Evolutionary conservation across 768 basidiomycete species (phyloP), one percentile per base, ranked within the genome.

Genomic region (Gelatoporia subvermispora): DNA sequence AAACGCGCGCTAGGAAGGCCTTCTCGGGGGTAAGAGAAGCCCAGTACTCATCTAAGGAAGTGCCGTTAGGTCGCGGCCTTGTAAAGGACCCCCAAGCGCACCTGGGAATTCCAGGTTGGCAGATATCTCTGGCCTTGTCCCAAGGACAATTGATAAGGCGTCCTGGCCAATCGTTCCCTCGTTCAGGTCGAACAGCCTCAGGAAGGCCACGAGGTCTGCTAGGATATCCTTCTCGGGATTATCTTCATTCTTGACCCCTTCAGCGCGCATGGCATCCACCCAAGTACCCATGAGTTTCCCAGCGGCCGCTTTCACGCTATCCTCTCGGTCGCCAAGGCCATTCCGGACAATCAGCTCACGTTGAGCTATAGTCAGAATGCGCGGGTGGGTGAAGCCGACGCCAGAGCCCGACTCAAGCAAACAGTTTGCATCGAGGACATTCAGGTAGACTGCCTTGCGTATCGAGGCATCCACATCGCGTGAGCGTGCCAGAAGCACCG

Each of bases 311-410:
- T 83, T 75, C 2, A 97, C 92, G 1, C 68, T 63, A 0, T 75
- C 70, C 50, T 96, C 92, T 22, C 95, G 79, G 66, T 97, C 95
- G 0, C 88, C 84, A 2, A 97, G 72, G 2, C 95, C 95, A 59
- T 88, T 82, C 17, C 78, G 76, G 2, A 95, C 80, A 41, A 95
- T 78, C 20, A 78, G 69, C 58, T 92, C 88, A 10, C 93, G 73
- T 57, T 94, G 88, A 0, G 76, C 68, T 22, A 89, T 81, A 2
- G 76, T 78, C 35, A 97, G 70, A 3, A 72, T 72, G 2, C 77
- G 72, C 1, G 85, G 85, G 52, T 93, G 81, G 1, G 81, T 75
- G 2, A 76, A 67, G 1, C 80, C 80, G 41, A 82, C 73, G 54
- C 54, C 72, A 65, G 48, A 46, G 11, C 55, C 52, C 1, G 61